Percentiles rank a stretch among this genome's conserved stretches.
phyloP scores from a whole-genome alignment of 805 yeast species.

The Naumovozyma castellii region DNA sequence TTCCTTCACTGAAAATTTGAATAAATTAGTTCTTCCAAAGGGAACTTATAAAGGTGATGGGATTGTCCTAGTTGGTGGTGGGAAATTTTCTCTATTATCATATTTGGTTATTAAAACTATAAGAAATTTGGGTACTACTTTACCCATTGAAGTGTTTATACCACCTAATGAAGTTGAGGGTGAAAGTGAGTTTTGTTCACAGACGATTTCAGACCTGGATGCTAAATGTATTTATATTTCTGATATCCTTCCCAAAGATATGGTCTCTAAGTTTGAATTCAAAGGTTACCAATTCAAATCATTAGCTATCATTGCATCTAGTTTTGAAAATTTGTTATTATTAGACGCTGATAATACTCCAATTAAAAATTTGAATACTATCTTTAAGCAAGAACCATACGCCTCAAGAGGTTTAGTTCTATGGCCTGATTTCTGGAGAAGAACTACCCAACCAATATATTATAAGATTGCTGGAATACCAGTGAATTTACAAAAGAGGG shows the following conservation, averaged over 20 bases:
- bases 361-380: conserved; percentile 48
- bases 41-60: conserved; percentile 33
- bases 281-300: conserved; percentile 63
- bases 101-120: conserved; percentile 54
- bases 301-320: conserved; percentile 61
- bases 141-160: conserved; percentile 71
- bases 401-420: conserved; percentile 41
- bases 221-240: conserved; percentile 53
- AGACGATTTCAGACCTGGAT: conserved; percentile 46
- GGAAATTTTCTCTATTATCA: conserved; percentile 64
- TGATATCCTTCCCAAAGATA: conserved; percentile 42
- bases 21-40: conserved; percentile 13
- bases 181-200: conserved; percentile 44
- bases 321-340: conserved; percentile 63
- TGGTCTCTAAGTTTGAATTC: conserved; percentile 35
- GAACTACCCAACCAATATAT: conserved; percentile 69
- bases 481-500: conserved; percentile 35
- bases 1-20: conserved; percentile 11
- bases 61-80: conserved; percentile 68
- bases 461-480: conserved; percentile 60
- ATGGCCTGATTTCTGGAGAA: conserved; percentile 89
- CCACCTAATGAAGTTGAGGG: conserved; percentile 61
- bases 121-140: conserved; percentile 45
- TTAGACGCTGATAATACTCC: conserved; percentile 76
- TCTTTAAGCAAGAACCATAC: conserved; percentile 56